Evolutionary conservation across 176 grass and related monocot genomes (phyloP), one percentile per base, ranked within the genome.

Genomic region (Olyra latifolia): DNA sequence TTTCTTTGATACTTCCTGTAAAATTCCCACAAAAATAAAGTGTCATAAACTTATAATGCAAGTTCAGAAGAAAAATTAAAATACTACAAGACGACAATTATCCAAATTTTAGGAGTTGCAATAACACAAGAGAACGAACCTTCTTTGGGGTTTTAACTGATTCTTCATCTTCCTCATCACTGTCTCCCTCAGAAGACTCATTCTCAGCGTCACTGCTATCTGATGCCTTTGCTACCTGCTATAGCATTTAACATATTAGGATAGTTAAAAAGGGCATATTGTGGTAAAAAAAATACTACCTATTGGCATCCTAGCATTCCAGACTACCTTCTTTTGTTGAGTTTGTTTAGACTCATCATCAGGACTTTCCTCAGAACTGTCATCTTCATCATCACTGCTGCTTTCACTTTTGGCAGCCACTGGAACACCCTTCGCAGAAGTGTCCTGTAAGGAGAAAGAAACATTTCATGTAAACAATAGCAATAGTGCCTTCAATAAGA

Each of bases 321-420:
- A 14, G 10, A 40, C 14, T 84, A 91, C 89, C 62, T 75, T 84
- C 43, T 83, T 83, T 40, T 56, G 43, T 44, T 76, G 53, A 10
- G 4, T 11, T 71, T 84, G 71, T 38, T 79, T 71, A 85, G 78
- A 55, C 69, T 93, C 85, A 9, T 91, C 92, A 62, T 89, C 92
- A 27, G 82, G 91, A 79, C 90, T 88, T 66, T 85, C 90, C 17
- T 88, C 88, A 46, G 79, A 83, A 60, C 67, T 82, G 1, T 84
- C 87, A 50, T 77, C 81, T 0, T 74, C 84, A 9, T 88, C 87
- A 52, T 88, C 88, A 23, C 80, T 89, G 66, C 86, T 87, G 59
- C 83, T 83, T 39, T 81, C 78, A 12, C 86, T 83, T 71, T 93
- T 93, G 2, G 46, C 45, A 68, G 25, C 20, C 58, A 84, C 84